A percentile compares a stretch with the other conserved stretches of the same genome.
phyloP scores from a whole-genome alignment of 148 eudicot genomes.

The Rhododendron henanense region DNA sequence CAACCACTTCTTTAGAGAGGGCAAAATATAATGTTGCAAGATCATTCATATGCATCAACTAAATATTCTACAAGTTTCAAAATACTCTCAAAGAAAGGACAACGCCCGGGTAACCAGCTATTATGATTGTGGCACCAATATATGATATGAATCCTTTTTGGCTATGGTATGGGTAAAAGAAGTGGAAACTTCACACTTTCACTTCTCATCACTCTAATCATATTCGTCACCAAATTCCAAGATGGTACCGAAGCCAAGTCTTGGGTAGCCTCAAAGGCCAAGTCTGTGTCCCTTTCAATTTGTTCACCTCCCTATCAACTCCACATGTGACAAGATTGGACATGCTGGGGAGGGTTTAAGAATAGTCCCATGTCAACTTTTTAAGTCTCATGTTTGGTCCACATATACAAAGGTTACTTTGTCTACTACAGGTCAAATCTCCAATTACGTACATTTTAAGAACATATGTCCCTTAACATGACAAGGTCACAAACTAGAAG shows the following conservation, averaged over 20 bases:
- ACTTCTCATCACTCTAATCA: neutral
- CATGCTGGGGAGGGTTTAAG: neutral
- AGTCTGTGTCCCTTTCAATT: neutral
- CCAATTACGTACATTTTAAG: no score
- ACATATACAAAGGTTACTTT: neutral
- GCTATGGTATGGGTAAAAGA: neutral
- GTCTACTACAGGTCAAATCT: neutral
- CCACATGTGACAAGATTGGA: neutral
- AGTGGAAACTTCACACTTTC: neutral
- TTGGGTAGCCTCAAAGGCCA: neutral
- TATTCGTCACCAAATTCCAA: neutral
- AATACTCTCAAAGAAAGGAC: neutral
- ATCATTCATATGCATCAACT: neutral
- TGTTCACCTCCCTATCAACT: neutral
- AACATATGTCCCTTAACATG: neutral
- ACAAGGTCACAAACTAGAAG: neutral
- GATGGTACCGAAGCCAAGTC: neutral
- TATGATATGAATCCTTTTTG: neutral
- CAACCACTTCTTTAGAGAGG: neutral
- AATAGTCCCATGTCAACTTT: neutral
- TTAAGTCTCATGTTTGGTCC: neutral
- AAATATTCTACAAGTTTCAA: neutral
- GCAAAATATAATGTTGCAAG: neutral
- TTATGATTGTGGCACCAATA: neutral
- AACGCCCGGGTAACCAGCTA: neutral